A percentile compares a stretch with the other conserved stretches of the same genome.
phyloP scores from a whole-genome alignment of 1,284 basidiomycete species.

The Cutaneotrichosporon sp. region DNA sequence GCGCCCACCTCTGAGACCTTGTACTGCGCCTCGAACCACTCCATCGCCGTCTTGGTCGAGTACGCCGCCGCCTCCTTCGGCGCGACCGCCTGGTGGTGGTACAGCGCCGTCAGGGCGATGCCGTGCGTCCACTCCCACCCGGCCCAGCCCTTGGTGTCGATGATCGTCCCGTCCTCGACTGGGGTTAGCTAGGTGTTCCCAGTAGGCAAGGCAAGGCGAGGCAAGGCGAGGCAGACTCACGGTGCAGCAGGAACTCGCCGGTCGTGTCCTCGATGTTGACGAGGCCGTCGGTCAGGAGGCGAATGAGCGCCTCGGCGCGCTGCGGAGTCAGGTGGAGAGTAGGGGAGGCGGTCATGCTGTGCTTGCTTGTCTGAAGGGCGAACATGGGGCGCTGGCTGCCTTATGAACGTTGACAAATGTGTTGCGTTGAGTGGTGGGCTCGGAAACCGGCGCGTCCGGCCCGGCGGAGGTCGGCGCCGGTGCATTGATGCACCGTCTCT shows the following conservation, averaged over 20 bases:
- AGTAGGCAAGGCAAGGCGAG: no score
- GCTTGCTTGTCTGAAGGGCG: not conserved
- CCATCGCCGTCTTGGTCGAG: constrained; percentile 58
- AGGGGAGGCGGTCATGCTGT: constrained; percentile 12
- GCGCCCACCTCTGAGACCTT: constrained; percentile 57
- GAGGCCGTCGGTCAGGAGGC: constrained; percentile 60
- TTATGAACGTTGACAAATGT: not conserved
- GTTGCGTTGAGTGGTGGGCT: not conserved
- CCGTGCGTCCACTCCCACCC: constrained; percentile 70
- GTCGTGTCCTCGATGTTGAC: constrained; percentile 65
- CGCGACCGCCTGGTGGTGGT: constrained; percentile 35
- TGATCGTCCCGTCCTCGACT: constrained; percentile 62
- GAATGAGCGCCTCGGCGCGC: constrained; percentile 52
- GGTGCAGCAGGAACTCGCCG: constrained; percentile 61
- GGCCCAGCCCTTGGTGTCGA: constrained; percentile 69
- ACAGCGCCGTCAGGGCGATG: constrained; percentile 35
- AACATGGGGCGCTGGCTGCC: not conserved
- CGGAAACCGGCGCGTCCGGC: not conserved
- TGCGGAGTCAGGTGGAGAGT: constrained; percentile 25
- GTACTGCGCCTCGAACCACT: constrained; percentile 63
- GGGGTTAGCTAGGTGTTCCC: constrained; percentile 4
- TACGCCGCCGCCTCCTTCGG: constrained; percentile 56
- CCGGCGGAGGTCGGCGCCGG: not conserved
- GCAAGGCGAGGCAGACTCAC: no score
- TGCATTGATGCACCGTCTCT: not conserved